A percentile compares a stretch with the other conserved stretches of the same genome.
Evolutionary conservation across 2,329 filamentous ascomycete genomes (phyloP).

Genomic region (Exophiala oligosperma): DNA sequence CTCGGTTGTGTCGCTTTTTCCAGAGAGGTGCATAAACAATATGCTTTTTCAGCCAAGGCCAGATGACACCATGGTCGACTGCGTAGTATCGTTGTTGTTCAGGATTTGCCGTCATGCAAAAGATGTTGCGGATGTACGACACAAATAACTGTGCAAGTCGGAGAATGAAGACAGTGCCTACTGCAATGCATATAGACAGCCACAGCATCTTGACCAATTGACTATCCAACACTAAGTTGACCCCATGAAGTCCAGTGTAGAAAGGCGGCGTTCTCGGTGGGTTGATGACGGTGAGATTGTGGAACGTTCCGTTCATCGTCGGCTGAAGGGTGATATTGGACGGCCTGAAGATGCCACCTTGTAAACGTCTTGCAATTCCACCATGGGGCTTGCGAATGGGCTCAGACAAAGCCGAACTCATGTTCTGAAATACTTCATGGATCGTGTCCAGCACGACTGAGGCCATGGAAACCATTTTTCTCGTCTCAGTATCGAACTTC

Average conservation of each 20-base stretch:
- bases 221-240: constrained; percentile 28
- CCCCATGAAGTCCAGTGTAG: constrained; percentile 38
- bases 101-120: constrained; percentile 37
- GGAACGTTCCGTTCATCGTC: constrained; percentile 1
- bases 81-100: constrained; percentile 48
- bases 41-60: constrained; percentile 48
- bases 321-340: constrained; percentile 2
- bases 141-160: constrained; percentile 46
- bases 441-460: constrained; percentile 9
- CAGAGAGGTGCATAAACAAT: constrained; percentile 65
- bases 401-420: neutral
- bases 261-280: constrained; percentile 59
- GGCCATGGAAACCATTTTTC: constrained; percentile 2
- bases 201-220: constrained; percentile 34
- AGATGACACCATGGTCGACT: constrained; percentile 41
- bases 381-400: neutral
- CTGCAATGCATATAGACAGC: constrained; percentile 33
- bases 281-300: constrained; percentile 1
- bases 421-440: neutral
- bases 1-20: constrained; percentile 73
- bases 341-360: constrained; percentile 5
- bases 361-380: neutral
- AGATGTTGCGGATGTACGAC: constrained; percentile 46
- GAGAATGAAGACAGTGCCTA: constrained; percentile 39
- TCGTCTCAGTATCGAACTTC: neutral